Conservation (phyloP, 1,139 yeast genomes). For the Protomyces gravidus region DNA sequence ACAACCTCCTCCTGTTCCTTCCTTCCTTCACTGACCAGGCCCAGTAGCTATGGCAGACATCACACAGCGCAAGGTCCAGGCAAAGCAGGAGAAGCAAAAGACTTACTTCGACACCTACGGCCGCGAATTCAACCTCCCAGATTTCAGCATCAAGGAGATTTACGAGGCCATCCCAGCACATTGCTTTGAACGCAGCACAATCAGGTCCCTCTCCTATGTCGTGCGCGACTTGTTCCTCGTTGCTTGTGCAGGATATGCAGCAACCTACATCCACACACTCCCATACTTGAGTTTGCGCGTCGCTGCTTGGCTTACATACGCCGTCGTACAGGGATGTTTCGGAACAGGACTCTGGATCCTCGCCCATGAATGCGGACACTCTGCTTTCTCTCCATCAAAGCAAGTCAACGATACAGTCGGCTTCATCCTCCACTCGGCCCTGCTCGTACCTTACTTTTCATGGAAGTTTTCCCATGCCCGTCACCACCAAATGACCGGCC, state of each 20-base stretch:
- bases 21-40: too few species aligned
- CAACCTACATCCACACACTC: slow-evolving; percentile 51
- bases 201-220: slow-evolving; percentile 59
- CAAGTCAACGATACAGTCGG: slow-evolving; percentile 70
- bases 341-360: slow-evolving; percentile 80
- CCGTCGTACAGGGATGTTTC: slow-evolving; percentile 57
- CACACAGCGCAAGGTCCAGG: not conserved
- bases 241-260: slow-evolving; percentile 53
- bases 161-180: slow-evolving; percentile 68
- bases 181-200: slow-evolving; percentile 63
- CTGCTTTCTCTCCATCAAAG: slow-evolving; percentile 70
- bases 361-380: slow-evolving; percentile 90
- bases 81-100: slow-evolving; percentile 15
- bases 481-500: slow-evolving; percentile 87
- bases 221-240: slow-evolving; percentile 58
- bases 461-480: slow-evolving; percentile 80
- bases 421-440: slow-evolving; percentile 74
- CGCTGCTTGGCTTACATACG: slow-evolving; percentile 57
- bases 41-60: slow-evolving; percentile 17
- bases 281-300: slow-evolving; percentile 49
- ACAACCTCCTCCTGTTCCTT: too few species aligned
- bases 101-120: slow-evolving; percentile 44
- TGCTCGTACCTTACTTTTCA: slow-evolving; percentile 77
- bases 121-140: slow-evolving; percentile 64
- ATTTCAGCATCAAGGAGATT: slow-evolving; percentile 67